phyloP scores from a whole-genome alignment of 2,329 filamentous ascomycete species.

The Calonectria montana region DNA sequence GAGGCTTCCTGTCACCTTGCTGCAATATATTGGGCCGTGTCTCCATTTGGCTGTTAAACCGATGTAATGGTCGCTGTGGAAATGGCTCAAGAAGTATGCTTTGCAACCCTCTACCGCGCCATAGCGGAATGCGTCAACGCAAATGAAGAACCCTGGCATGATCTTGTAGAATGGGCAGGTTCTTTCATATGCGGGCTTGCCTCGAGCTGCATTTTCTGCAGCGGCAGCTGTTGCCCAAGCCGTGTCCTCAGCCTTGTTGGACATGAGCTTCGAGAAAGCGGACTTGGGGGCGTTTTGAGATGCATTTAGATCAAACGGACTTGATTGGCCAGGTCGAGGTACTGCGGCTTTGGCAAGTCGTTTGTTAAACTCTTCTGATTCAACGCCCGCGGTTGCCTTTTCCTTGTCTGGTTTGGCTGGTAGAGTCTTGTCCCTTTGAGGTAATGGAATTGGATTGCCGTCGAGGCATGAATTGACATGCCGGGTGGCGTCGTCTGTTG shows the following conservation, averaged over 20 bases:
- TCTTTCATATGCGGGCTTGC: slow-evolving; percentile 86
- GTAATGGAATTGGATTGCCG: slow-evolving; percentile 75
- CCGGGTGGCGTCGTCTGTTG: slow-evolving; percentile 74
- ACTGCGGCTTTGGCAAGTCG: slow-evolving; percentile 76
- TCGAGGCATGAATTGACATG: slow-evolving; percentile 97
- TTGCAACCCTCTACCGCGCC: slow-evolving; percentile 92
- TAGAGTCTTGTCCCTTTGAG: slow-evolving; percentile 36
- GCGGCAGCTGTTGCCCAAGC: slow-evolving; percentile 92
- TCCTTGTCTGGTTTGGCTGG: slow-evolving; percentile 14
- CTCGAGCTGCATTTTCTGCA: slow-evolving; percentile 79
- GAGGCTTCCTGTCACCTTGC: slow-evolving; percentile 89
- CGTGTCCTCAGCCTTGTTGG: slow-evolving; percentile 86
- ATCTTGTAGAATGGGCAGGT: slow-evolving; percentile 99
- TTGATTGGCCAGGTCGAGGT: slow-evolving; percentile 82
- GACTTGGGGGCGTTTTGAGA: slow-evolving; percentile 61
- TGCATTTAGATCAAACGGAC: slow-evolving; percentile 73
- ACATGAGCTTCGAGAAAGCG: slow-evolving; percentile 95
- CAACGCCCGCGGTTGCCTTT: slow-evolving; percentile 42
- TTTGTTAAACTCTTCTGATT: slow-evolving; percentile 59
- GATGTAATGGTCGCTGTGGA: slow-evolving; percentile 97
- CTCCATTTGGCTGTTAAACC: slow-evolving; percentile 89
- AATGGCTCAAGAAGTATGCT: slow-evolving; percentile 97
- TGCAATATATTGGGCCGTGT: slow-evolving; percentile 97
- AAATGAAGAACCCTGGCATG: slow-evolving; percentile 90
- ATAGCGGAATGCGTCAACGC: slow-evolving; percentile 96